Conservation (phyloP, 306 rosid species). For the Parietaria judaica region DNA sequence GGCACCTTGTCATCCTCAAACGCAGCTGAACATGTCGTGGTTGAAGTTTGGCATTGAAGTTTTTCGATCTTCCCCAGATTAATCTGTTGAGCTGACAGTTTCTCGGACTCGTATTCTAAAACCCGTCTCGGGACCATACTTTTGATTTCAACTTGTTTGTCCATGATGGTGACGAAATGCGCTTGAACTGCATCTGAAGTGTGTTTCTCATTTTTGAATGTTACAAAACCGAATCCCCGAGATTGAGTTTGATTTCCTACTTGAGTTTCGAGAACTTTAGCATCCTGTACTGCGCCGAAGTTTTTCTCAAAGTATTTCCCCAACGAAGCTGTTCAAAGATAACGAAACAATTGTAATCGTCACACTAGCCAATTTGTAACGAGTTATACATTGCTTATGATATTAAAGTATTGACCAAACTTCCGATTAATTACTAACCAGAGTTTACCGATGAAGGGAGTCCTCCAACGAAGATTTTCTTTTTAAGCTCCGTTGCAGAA, state of each 20-base stretch:
- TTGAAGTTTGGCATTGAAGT: constrained; percentile 10
- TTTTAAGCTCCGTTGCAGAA: constrained; percentile 3
- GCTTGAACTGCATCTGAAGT: constrained; percentile 24
- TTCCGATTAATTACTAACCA: constrained; percentile 21
- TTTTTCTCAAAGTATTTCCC: constrained; percentile 26
- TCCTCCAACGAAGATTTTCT: constrained; percentile 33
- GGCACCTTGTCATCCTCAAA: constrained; percentile 14
- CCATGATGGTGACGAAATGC: constrained; percentile 20
- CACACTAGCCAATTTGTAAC: neutral
- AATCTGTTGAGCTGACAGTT: constrained; percentile 13
- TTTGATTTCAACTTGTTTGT: constrained; percentile 34
- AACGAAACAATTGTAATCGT: neutral
- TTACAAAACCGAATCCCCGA: constrained; percentile 37
- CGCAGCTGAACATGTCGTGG: neutral
- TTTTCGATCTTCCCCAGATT: constrained; percentile 6
- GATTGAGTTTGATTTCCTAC: constrained; percentile 20
- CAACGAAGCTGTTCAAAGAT: constrained; percentile 20
- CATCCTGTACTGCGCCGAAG: constrained; percentile 33
- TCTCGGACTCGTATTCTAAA: constrained; percentile 5
- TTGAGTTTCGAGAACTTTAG: constrained; percentile 25
- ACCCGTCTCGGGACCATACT: constrained; percentile 18
- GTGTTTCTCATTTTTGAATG: constrained; percentile 30
- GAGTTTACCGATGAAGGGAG: constrained; percentile 28
- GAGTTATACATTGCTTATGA: neutral
- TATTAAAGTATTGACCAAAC: neutral